These are phyloP conservation scores for Colletotrichum sp. DNA, from an alignment of 2,329 filamentous ascomycete species.

Conservation along the genomic window DNA sequence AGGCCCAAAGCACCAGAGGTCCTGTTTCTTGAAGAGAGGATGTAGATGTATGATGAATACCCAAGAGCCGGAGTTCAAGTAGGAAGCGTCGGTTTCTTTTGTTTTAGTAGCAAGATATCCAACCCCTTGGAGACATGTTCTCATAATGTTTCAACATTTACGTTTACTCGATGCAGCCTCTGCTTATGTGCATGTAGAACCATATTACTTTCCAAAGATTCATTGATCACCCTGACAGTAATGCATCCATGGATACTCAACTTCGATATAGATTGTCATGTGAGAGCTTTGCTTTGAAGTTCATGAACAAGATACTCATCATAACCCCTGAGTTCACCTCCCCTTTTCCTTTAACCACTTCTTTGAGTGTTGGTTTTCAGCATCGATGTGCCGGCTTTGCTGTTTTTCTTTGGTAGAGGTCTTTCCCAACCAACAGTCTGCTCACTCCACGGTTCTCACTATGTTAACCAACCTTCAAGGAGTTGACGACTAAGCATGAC, in stretches of 20 bases:
- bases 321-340: background rate
- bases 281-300: background rate
- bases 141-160: background rate
- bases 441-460: background rate
- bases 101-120: background rate
- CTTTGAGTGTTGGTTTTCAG: background rate
- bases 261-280: background rate
- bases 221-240: background rate
- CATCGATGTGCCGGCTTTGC: background rate
- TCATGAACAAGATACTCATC: background rate
- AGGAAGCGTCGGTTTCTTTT: background rate
- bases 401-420: background rate
- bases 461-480: background rate
- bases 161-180: background rate
- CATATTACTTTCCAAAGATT: accelerated
- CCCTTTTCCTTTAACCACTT: accelerated
- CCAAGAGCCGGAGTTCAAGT: background rate
- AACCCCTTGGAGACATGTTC: background rate
- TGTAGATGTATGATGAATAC: background rate
- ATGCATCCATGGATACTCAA: background rate
- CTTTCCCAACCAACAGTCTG: background rate
- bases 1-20: background rate
- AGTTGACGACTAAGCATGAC: background rate
- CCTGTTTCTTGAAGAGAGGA: background rate
- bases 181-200: background rate